Base-by-base conservation (phyloP, 2,329 filamentous ascomycete genomes). In the Botryosphaeria agaves region DNA sequence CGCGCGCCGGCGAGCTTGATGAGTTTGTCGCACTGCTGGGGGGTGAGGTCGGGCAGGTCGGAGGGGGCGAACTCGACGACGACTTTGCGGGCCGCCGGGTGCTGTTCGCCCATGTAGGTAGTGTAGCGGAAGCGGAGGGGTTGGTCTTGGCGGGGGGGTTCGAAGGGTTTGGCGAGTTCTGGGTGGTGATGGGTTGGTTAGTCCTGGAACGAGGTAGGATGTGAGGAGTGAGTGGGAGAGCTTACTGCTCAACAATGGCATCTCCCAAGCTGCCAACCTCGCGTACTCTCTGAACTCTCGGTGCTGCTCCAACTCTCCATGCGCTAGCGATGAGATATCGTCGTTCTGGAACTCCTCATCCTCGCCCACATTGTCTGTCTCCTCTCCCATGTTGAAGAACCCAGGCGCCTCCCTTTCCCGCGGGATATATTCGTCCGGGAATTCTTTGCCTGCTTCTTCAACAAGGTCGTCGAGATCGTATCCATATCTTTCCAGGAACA, bases 51-150 rank as follows among this genome's bases (percentile, higher is more conserved):
- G 12, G 51, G 53, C 36, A 94, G 59, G 55, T 93, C 83, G 33
- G 57, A 55, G 11, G 79, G 76, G 38, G 66, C 72, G 56, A 95
- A 92, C 51, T 94, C 81, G 32, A 95, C 73, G 8, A 95, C 85
- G 14, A 98, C 85, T 63, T 98, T 98, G 49, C 74, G 76, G 55
- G 84, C 74, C 3, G 87, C 83, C 0, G 89, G 87, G 57, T 98
- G 91, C 33, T 70, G 63, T 57, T 95, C 89, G 45, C 87, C 87
- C 68, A 98, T 77, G 59, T 95, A 95, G 21, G 78, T 85, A 11
- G 89, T 98, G 62, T 93, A 94, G 45, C 89, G 77, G 72, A 94
- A 98, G 45, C 87, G 78, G 34, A 98, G 71, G 27, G 83, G 72
- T 43, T 80, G 66, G 27, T 72, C 55, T 18, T 64, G 53, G 9